Percentiles rank a stretch among this genome's conserved stretches.
These are phyloP conservation scores for Coemansia sp. DNA, from an alignment of 192 early-diverging fungal species.

Conservation along the genomic window DNA sequence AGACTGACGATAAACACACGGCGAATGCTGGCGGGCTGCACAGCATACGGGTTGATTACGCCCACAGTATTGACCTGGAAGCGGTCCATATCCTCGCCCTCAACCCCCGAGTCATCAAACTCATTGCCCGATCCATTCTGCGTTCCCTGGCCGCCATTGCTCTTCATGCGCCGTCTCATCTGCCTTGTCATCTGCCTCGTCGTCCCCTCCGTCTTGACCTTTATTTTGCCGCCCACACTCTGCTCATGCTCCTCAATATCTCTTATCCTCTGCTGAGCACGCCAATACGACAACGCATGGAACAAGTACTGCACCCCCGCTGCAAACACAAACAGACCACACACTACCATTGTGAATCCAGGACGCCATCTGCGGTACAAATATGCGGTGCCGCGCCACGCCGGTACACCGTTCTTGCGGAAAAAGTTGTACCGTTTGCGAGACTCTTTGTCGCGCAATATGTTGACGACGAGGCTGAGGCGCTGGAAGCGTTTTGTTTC, in stretches of 20 bases:
- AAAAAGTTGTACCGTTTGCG: slow-evolving; percentile 80
- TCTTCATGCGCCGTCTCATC: slow-evolving; percentile 23
- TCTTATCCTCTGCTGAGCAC: slow-evolving; percentile 60
- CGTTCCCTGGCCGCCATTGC: not conserved
- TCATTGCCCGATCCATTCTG: not conserved
- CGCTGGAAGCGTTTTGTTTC: slow-evolving; percentile 65
- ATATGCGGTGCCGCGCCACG: slow-evolving; percentile 77
- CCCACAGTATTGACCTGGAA: slow-evolving; percentile 44
- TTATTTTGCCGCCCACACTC: slow-evolving; percentile 14
- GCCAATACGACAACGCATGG: slow-evolving; percentile 58
- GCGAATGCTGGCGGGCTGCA: slow-evolving; percentile 32
- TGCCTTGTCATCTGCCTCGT: slow-evolving; percentile 17
- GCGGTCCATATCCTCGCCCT: slow-evolving; percentile 30
- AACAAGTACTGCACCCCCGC: slow-evolving; percentile 68
- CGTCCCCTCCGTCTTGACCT: slow-evolving; percentile 12
- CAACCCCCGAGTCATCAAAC: slow-evolving; percentile 39
- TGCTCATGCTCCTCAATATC: slow-evolving; percentile 28
- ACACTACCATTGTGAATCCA: slow-evolving; percentile 59
- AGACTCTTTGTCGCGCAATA: slow-evolving; percentile 61
- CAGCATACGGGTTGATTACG: slow-evolving; percentile 51
- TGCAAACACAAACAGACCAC: slow-evolving; percentile 55
- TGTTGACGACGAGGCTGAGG: slow-evolving; percentile 62
- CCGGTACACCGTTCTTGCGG: slow-evolving; percentile 76
- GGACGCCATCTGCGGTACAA: slow-evolving; percentile 72
- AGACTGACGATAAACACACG: slow-evolving; percentile 37